Percentiles rank a stretch among this genome's conserved stretches.
phyloP scores from a whole-genome alignment of 345 rosid species.

The Toxicodendron radicans region DNA sequence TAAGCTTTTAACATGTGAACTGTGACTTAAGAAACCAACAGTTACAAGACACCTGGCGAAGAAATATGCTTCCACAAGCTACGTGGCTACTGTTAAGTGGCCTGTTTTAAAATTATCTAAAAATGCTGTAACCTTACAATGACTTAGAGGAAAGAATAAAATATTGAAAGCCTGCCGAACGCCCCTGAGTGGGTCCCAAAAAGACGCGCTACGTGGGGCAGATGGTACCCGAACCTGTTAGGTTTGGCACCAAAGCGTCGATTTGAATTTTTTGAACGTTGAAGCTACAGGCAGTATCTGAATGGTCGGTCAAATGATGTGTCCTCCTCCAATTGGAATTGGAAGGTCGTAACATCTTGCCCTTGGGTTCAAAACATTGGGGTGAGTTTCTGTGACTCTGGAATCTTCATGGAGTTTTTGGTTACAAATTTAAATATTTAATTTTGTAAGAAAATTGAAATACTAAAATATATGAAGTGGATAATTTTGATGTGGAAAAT shows the following conservation, averaged over 20 bases:
- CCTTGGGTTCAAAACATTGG: not conserved
- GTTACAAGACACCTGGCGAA: conserved; percentile 1
- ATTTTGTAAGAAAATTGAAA: not conserved
- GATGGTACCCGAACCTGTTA: conserved; percentile 27
- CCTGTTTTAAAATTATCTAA: not conserved
- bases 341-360: too few species aligned
- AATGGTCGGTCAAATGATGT: too few species aligned
- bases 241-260: conserved; percentile 27
- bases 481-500: too few species aligned
- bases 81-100: conserved; percentile 15
- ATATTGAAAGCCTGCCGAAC: conserved; percentile 21
- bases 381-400: not conserved
- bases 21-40: not conserved
- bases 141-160: not conserved
- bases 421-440: too few species aligned
- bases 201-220: conserved; percentile 41
- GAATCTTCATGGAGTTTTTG: not conserved
- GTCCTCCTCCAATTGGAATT: conserved; percentile 10
- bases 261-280: conserved; percentile 46
- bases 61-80: fast-evolving
- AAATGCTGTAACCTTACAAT: not conserved
- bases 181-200: conserved; percentile 49
- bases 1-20: not conserved
- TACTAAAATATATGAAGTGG: not conserved
- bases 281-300: conserved; percentile 11